These are phyloP conservation scores for Plasmodium cynomolgi DNA, from an alignment of 169 alveolate species.

Conservation along the genomic window DNA sequence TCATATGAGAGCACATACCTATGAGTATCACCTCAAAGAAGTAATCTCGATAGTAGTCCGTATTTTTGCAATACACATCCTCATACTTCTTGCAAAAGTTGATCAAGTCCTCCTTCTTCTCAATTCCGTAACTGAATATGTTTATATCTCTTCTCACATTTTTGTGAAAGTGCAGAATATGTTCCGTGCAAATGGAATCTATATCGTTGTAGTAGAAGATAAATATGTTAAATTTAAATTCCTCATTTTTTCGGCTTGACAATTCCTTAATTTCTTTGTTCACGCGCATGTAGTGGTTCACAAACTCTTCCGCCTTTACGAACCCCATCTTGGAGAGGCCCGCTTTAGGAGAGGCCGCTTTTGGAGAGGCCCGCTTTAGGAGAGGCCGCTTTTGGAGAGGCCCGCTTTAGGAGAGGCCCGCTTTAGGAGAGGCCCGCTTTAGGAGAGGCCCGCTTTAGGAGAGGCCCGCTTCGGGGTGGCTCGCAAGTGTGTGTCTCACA, in stretches of 20 bases:
- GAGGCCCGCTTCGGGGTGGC: too few relatives aligned
- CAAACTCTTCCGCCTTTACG: conserved; percentile 56
- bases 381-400: too few relatives aligned
- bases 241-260: conserved; percentile 47
- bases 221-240: conserved; percentile 42
- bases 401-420: too few relatives aligned
- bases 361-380: not conserved
- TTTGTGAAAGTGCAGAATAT: conserved; percentile 55
- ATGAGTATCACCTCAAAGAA: conserved; percentile 31
- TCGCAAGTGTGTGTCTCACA: too few relatives aligned
- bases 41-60: conserved; percentile 47
- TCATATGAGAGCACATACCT: conserved; percentile 53
- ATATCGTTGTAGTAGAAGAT: conserved; percentile 34
- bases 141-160: conserved; percentile 39
- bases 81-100: conserved; percentile 41
- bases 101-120: conserved; percentile 38
- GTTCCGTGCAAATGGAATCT: conserved; percentile 65
- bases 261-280: conserved; percentile 46
- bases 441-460: too few relatives aligned
- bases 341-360: not conserved
- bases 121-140: conserved; percentile 41
- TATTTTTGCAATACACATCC: conserved; percentile 38
- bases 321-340: conserved; percentile 36
- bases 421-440: too few relatives aligned
- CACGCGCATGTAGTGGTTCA: conserved; percentile 63